A percentile compares a stretch with the other conserved stretches of the same genome.
These are phyloP conservation scores for Andrographis paniculata DNA, from an alignment of 305 asterid species.

Conservation along the genomic window DNA sequence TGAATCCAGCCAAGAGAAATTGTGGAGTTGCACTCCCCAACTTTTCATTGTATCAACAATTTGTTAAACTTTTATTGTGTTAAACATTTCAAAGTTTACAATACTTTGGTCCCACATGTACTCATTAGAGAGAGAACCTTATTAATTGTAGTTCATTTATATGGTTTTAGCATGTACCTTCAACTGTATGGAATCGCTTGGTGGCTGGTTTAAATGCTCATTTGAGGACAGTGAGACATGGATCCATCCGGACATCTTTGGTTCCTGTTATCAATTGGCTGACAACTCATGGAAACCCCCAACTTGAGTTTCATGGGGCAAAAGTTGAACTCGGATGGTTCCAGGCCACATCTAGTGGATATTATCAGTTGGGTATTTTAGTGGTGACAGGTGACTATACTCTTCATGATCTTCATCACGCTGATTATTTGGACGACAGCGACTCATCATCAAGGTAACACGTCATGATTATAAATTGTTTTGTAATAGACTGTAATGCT, in stretches of 20 bases:
- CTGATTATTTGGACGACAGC: conserved; percentile 42
- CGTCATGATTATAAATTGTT: conserved; percentile 17
- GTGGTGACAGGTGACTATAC: conserved; percentile 69
- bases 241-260: conserved; percentile 62
- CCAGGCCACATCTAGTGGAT: conserved; percentile 92
- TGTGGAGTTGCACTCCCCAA: too few species aligned
- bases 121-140: conserved; percentile 4
- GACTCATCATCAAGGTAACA: conserved; percentile 63
- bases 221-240: conserved; percentile 77
- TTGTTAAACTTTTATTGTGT: too few species aligned
- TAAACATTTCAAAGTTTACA: too few species aligned
- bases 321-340: conserved; percentile 90
- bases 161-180: conserved; percentile 70
- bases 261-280: conserved; percentile 71
- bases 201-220: conserved; percentile 92
- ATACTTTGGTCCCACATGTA: conserved; percentile 7
- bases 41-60: too few species aligned
- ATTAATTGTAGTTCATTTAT: conserved; percentile 17
- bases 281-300: conserved; percentile 79
- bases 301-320: conserved; percentile 89
- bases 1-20: too few species aligned
- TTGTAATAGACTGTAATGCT: conserved; percentile 4
- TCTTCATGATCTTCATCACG: conserved; percentile 53
- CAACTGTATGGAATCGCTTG: conserved; percentile 91
- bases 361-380: conserved; percentile 84